Evolutionary conservation across 176 grass and related monocot species (phyloP).

Genomic region (Neostapfia colusana): DNA sequence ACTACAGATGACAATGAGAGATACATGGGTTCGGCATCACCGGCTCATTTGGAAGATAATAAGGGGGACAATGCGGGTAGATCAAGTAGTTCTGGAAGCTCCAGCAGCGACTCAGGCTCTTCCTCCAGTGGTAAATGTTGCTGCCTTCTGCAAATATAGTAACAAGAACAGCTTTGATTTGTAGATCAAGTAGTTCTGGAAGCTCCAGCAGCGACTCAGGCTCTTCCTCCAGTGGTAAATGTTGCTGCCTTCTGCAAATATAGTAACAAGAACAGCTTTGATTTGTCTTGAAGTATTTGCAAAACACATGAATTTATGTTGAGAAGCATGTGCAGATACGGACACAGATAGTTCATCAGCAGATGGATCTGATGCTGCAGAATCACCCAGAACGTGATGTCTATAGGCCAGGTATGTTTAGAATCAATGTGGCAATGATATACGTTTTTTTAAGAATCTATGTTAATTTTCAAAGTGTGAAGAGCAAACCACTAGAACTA

Average conservation of each 20-base stretch:
- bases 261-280: conserved; percentile 20
- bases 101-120: conserved; percentile 71
- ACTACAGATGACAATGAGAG: conserved; percentile 59
- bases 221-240: conserved; percentile 73
- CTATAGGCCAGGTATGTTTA: conserved; percentile 51
- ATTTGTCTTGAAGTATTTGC: conserved; percentile 13
- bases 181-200: conserved; percentile 70
- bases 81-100: conserved; percentile 80
- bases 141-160: conserved; percentile 1
- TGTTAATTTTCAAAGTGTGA: conserved; percentile 1
- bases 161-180: conserved; percentile 18
- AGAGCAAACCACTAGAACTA: neutral
- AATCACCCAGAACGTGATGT: conserved; percentile 61
- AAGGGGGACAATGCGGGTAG: conserved; percentile 54
- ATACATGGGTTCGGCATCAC: conserved; percentile 57
- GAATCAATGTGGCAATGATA: conserved; percentile 3
- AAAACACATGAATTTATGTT: conserved; percentile 36
- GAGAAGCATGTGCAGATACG: conserved; percentile 57
- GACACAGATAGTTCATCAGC: conserved; percentile 79
- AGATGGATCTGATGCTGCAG: conserved; percentile 72
- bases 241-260: neutral
- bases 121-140: conserved; percentile 66
- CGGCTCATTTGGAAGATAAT: conserved; percentile 48
- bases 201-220: conserved; percentile 74
- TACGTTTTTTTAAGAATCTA: conserved; percentile 14